Base-by-base conservation (phyloP, 306 rosid genomes). In the Senna siamea region DNA sequence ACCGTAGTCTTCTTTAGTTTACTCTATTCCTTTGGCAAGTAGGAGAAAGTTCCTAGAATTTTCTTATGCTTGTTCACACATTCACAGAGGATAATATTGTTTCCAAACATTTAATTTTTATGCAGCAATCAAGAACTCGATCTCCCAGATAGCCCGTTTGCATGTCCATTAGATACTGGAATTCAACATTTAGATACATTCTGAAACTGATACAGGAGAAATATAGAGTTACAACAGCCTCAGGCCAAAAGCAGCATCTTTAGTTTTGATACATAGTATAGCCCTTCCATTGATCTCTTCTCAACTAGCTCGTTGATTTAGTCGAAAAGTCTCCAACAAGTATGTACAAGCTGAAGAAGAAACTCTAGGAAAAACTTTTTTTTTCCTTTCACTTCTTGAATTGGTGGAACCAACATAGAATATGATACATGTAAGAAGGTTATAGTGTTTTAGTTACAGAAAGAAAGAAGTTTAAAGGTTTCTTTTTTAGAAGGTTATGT, bases 141-240 rank as follows among this genome's bases (percentile, higher is more conserved):
- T 73, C 93, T 90, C 20, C 96, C 98, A 1, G 97, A 93, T 9
- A 89, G 92, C 88, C 93, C 93, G 2, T 91, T 91, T 79, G 66
- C 88, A 53, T 80, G 68, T 72, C 67, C 65, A 0, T 13, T 62
- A 43, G 78, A 77, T 30, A 73, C 57, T 58, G 77, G 58, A 56
- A 50, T 79, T 76, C 80, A 44, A 11, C 84, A 46, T 72, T 72
- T 1, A 61, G 72, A n/a, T 76, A 79, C 70, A 41, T 64, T 59
- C 66, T 37, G 61, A 62, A 60, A 61, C 5, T 46, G 37, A 37
- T 7, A 70, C 43, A 26, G 52, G 6, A 77, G 67, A 32, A 34
- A 69, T 43, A 50, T 50, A 75, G 73, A 60, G 73, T 43, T 75
- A 59, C 5, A 73, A 26, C 47, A 54, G 44, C 44, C 26, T 57